Conservation (phyloP, 1,139 yeast genomes). For the Trichomonascaceae sp. region DNA sequence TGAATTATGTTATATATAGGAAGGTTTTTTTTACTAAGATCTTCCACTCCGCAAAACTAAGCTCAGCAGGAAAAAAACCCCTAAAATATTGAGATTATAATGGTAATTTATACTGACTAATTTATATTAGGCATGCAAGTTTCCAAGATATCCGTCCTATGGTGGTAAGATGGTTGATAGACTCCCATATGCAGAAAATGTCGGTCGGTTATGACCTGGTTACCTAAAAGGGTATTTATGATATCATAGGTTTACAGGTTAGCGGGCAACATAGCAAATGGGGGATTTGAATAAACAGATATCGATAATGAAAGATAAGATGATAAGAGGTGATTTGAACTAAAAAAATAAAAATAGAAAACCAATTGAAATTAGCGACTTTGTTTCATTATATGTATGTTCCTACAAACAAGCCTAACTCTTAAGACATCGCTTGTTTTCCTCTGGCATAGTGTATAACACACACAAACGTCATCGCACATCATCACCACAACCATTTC, state of each 20-base stretch:
- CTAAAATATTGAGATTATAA: not conserved
- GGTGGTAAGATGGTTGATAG: not conserved
- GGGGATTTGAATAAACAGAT: not conserved
- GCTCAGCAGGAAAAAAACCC: not conserved
- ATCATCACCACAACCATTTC: not conserved
- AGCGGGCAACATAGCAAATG: not conserved
- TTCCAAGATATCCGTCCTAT: not conserved
- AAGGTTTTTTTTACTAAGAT: not conserved
- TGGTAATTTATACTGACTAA: not conserved
- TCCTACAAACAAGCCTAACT: not conserved
- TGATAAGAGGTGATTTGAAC: too few species aligned
- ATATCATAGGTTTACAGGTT: not conserved
- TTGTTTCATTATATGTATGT: not conserved
- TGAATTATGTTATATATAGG: not conserved
- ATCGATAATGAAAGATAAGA: too few species aligned
- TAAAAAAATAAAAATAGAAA: too few species aligned
- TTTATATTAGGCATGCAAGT: not conserved
- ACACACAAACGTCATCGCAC: not conserved
- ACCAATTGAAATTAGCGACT: too few species aligned
- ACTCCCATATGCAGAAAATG: not conserved
- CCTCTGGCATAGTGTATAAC: too few species aligned
- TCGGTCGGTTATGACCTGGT: not conserved
- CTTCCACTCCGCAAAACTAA: not conserved
- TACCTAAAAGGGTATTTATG: not conserved
- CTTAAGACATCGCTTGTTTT: too few species aligned